Percentiles rank a stretch among this genome's conserved stretches.
These are phyloP conservation scores for Amylostereum areolatum DNA, from an alignment of 1,284 basidiomycete species.

Conservation along the genomic window DNA sequence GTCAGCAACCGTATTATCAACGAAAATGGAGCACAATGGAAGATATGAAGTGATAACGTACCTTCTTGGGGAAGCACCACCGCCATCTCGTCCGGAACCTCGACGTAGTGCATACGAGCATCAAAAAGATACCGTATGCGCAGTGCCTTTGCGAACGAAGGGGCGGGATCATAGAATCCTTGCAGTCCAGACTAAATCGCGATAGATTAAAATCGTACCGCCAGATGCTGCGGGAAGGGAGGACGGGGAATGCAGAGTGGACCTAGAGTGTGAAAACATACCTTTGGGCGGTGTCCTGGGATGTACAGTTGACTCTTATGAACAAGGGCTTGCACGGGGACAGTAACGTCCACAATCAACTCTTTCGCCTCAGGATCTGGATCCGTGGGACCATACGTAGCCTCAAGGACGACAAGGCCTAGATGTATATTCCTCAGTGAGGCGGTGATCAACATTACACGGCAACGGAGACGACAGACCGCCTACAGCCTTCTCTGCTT, in stretches of 20 bases:
- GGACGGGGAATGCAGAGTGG: slow-evolving; percentile 1
- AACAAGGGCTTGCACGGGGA: slow-evolving; percentile 80
- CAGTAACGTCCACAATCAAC: slow-evolving; percentile 68
- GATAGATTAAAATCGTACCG: background rate
- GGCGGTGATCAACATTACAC: no score
- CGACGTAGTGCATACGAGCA: slow-evolving; percentile 67
- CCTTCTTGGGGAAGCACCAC: slow-evolving; percentile 76
- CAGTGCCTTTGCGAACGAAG: slow-evolving; percentile 60
- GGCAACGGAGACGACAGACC: no score
- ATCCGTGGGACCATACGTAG: slow-evolving; percentile 58
- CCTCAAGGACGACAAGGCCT: slow-evolving; percentile 73
- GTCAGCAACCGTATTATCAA: slow-evolving; percentile 5
- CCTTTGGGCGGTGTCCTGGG: slow-evolving; percentile 66
- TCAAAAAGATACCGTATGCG: slow-evolving; percentile 76
- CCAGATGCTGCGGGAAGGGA: no score
- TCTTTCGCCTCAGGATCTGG: slow-evolving; percentile 44
- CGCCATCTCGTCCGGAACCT: slow-evolving; percentile 64
- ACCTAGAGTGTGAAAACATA: slow-evolving; percentile 22
- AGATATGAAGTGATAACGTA: slow-evolving; percentile 28
- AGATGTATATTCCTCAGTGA: no score
- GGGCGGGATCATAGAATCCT: slow-evolving; percentile 75
- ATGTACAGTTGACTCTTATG: slow-evolving; percentile 75
- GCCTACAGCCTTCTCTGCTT: slow-evolving; percentile 28
- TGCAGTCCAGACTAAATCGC: slow-evolving; percentile 51
- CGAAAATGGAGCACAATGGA: slow-evolving; percentile 1